Percentiles rank a stretch among this genome's conserved stretches.
Evolutionary conservation across 1,284 basidiomycete genomes (phyloP).

Genomic region (Leccinum angustisporum): DNA sequence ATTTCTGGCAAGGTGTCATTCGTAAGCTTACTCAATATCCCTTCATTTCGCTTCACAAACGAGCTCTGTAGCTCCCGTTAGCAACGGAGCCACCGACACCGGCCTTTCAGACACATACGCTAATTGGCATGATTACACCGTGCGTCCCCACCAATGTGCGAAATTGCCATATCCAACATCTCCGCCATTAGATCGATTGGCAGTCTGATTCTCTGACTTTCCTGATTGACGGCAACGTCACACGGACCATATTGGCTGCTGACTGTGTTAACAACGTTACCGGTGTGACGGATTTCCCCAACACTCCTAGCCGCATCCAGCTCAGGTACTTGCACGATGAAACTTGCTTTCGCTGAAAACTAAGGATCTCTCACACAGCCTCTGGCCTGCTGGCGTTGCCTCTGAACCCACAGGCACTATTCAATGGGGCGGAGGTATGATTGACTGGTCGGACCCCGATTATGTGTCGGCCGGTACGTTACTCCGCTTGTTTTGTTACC

Average conservation of each 20-base stretch:
- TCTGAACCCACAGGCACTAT: conserved; percentile 64
- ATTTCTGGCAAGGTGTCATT: conserved; percentile 74
- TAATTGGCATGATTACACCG: conserved; percentile 78
- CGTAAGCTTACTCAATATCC: conserved; percentile 46
- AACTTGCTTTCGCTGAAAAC: not conserved
- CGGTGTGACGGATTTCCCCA: conserved; percentile 63
- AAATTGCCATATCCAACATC: not conserved
- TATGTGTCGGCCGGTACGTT: conserved; percentile 57
- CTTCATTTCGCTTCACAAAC: not conserved
- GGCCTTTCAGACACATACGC: conserved; percentile 59
- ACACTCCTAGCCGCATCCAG: conserved; percentile 76
- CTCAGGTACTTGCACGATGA: conserved; percentile 49
- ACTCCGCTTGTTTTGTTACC: not conserved
- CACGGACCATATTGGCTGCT: conserved; percentile 64
- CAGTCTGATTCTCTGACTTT: conserved; percentile 65
- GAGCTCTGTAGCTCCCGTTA: conserved; percentile 36
- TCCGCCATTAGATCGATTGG: conserved; percentile 67
- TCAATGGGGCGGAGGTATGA: conserved; percentile 74
- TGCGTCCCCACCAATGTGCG: conserved; percentile 35
- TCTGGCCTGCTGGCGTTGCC: conserved; percentile 78
- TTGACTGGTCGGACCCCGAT: conserved; percentile 76
- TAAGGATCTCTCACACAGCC: conserved; percentile 35
- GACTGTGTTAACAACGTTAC: conserved; percentile 51
- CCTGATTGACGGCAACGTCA: conserved; percentile 66
- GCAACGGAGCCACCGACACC: conserved; percentile 46